Conservation (phyloP, 306 rosid species). For the Senna tora region DNA sequence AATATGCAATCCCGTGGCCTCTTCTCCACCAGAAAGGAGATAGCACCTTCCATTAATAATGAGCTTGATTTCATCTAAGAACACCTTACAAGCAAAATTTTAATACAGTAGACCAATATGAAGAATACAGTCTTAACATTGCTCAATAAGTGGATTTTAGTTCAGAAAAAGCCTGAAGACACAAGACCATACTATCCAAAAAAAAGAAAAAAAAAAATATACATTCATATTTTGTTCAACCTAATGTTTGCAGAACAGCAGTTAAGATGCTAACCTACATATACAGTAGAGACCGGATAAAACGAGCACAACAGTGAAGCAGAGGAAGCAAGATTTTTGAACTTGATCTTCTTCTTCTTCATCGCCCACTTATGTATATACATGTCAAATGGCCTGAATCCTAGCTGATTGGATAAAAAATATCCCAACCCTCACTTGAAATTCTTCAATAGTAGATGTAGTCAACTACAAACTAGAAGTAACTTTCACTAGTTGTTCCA, state of each 20-base stretch:
- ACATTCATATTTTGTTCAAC: not conserved
- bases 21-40: too few relatives aligned
- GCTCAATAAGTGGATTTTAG: too few relatives aligned
- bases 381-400: conserved; percentile 38
- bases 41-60: too few relatives aligned
- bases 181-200: too few relatives aligned
- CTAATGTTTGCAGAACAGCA: not conserved
- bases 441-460: conserved; percentile 27
- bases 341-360: conserved; percentile 37
- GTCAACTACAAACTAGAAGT: conserved; percentile 1
- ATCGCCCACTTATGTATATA: conserved; percentile 51
- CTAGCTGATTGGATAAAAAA: conserved; percentile 44
- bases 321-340: conserved; percentile 47
- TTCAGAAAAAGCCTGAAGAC: too few relatives aligned
- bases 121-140: too few relatives aligned
- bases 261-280: not conserved
- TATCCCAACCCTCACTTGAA: conserved; percentile 42
- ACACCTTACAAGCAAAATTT: too few relatives aligned
- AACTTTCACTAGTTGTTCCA: conserved; percentile 35
- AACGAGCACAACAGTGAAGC: conserved; percentile 4
- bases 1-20: not conserved
- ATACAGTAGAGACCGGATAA: not conserved
- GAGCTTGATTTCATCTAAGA: too few relatives aligned
- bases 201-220: too few relatives aligned
- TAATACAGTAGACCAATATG: too few relatives aligned